A percentile compares a stretch with the other conserved stretches of the same genome.
Conservation (phyloP, 2,329 filamentous ascomycete genomes). For the Boeremia lycopersici region DNA sequence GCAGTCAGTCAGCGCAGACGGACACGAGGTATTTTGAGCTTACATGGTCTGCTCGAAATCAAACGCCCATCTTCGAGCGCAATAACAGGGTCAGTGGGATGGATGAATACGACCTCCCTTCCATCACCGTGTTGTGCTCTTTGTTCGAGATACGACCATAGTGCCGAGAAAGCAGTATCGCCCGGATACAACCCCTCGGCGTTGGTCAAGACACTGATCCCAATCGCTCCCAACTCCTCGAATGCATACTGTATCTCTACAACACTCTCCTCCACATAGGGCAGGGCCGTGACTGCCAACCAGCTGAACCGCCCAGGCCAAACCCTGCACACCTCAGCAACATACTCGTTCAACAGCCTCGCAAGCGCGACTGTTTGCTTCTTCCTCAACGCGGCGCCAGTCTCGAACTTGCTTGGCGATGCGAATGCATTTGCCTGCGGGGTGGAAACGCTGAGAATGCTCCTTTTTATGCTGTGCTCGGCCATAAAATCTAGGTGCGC, state of each 20-base stretch:
- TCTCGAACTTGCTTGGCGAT: background rate
- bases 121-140: slow-evolving; percentile 7
- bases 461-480: slow-evolving; percentile 32
- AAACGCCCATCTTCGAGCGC: slow-evolving; percentile 33
- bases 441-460: slow-evolving; percentile 42
- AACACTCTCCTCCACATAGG: slow-evolving; percentile 38
- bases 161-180: slow-evolving; percentile 28
- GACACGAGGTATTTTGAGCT: slow-evolving; percentile 5
- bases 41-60: slow-evolving; percentile 40
- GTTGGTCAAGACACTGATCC: slow-evolving; percentile 43
- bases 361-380: slow-evolving; percentile 41
- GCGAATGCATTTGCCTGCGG: slow-evolving; percentile 45
- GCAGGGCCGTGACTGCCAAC: slow-evolving; percentile 37
- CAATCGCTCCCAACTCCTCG: slow-evolving; percentile 37
- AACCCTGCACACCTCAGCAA: slow-evolving; percentile 29
- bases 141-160: slow-evolving; percentile 39
- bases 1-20: background rate
- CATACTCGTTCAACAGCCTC: slow-evolving; percentile 44
- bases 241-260: slow-evolving; percentile 38
- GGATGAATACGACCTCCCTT: slow-evolving; percentile 42
- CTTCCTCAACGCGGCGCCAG: slow-evolving; percentile 13
- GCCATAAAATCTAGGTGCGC: slow-evolving; percentile 44
- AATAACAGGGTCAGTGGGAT: slow-evolving; percentile 45
- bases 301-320: slow-evolving; percentile 39
- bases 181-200: slow-evolving; percentile 44